A percentile compares a stretch with the other conserved stretches of the same genome.
These are phyloP conservation scores for Seiridium unicorne DNA, from an alignment of 2,329 filamentous ascomycete genomes.

Conservation along the genomic window DNA sequence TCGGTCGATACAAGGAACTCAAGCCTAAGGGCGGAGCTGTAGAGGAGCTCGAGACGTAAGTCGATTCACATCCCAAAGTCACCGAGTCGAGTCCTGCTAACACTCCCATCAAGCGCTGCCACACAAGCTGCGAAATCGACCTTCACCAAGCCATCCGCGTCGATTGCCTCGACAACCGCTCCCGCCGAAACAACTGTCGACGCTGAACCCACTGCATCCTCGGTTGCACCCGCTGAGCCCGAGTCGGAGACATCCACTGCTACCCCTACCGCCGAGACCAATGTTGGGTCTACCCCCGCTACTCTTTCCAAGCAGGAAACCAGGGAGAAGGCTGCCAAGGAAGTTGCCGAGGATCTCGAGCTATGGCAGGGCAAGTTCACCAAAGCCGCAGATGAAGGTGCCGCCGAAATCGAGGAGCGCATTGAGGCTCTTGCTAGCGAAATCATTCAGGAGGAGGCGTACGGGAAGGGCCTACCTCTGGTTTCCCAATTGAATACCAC, in stretches of 20 bases:
- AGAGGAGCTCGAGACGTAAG: conserved; percentile 32
- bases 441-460: conserved; percentile 63
- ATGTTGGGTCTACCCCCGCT: conserved; percentile 26
- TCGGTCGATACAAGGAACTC: conserved; percentile 69
- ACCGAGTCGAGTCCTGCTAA: neutral
- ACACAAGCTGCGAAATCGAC: conserved; percentile 31
- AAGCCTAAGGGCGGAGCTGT: conserved; percentile 29
- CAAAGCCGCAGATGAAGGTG: conserved; percentile 79
- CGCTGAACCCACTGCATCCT: conserved; percentile 17
- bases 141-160: conserved; percentile 33
- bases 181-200: conserved; percentile 18
- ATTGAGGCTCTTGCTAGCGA: conserved; percentile 56
- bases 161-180: conserved; percentile 19
- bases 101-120: conserved; percentile 3
- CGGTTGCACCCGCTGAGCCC: conserved; percentile 13
- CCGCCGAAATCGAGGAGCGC: conserved; percentile 68
- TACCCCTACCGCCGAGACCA: conserved; percentile 16
- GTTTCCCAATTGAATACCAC: conserved; percentile 68
- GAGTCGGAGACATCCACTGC: conserved; percentile 15
- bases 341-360: conserved; percentile 74
- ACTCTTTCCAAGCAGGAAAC: conserved; percentile 48
- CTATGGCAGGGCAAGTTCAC: conserved; percentile 89
- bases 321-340: conserved; percentile 59
- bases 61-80: neutral
- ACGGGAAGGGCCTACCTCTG: conserved; percentile 63